Evolutionary conservation across 352 stramenopile species (phyloP).

Genomic region (Phytophthora hybrid): DNA sequence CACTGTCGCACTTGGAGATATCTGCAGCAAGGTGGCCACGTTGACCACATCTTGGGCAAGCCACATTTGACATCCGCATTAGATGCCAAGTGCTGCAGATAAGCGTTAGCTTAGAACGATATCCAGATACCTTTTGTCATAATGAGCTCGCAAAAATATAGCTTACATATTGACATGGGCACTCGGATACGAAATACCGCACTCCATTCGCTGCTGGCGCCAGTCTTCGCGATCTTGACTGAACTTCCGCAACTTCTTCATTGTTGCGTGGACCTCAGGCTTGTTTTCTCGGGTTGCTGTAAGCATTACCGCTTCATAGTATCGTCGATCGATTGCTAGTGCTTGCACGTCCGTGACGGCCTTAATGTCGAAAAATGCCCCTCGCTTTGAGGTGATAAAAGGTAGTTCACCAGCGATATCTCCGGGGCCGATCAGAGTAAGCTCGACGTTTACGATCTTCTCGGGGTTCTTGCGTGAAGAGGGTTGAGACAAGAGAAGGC

Average conservation of each 20-base stretch:
- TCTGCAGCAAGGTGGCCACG: slow-evolving; percentile 64
- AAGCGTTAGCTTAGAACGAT: not conserved
- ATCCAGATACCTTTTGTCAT: not conserved
- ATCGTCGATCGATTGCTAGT: slow-evolving; percentile 65
- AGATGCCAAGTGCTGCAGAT: slow-evolving; percentile 69
- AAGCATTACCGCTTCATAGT: slow-evolving; percentile 70
- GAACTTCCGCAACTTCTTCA: slow-evolving; percentile 57
- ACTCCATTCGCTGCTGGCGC: slow-evolving; percentile 76
- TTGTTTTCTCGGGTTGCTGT: slow-evolving; percentile 54
- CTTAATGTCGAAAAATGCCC: slow-evolving; percentile 71
- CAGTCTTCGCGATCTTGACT: slow-evolving; percentile 72
- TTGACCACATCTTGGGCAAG: slow-evolving; percentile 65
- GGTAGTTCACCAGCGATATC: slow-evolving; percentile 72
- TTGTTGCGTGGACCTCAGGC: slow-evolving; percentile 46
- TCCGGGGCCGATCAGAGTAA: slow-evolving; percentile 62
- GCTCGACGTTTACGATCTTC: slow-evolving; percentile 78
- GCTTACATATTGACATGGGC: slow-evolving; percentile 78
- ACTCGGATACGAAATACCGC: slow-evolving; percentile 69
- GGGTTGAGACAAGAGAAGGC: slow-evolving; percentile 35
- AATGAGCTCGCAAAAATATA: not conserved
- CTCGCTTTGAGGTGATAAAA: slow-evolving; percentile 62
- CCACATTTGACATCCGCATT: slow-evolving; percentile 79
- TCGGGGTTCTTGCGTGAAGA: slow-evolving; percentile 54
- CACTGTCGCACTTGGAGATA: slow-evolving; percentile 51
- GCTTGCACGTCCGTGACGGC: slow-evolving; percentile 71